Conservation (phyloP, 108 stramenopile species). For the Mediolabrus comicus region DNA sequence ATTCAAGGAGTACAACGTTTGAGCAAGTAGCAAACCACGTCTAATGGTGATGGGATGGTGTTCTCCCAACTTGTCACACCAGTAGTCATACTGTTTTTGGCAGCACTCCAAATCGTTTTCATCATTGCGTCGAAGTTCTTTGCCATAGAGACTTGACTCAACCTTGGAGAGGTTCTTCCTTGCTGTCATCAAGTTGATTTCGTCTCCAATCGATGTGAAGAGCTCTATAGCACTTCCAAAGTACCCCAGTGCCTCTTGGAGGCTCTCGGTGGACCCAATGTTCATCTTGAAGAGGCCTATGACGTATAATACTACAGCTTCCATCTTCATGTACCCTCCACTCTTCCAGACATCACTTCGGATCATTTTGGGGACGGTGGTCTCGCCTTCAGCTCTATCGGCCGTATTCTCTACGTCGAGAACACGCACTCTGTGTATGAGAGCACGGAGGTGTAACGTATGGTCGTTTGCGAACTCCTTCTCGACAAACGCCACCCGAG, state of each 20-base stretch:
- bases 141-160: not conserved
- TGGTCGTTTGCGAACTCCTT: not conserved
- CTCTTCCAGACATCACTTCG: too few species aligned
- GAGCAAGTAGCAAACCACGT: not conserved
- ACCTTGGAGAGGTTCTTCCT: not conserved
- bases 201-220: not conserved
- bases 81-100: not conserved
- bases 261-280: not conserved
- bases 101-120: not conserved
- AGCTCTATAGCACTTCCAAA: not conserved
- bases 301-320: not conserved
- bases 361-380: not conserved
- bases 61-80: not conserved
- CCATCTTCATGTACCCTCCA: not conserved
- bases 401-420: not conserved
- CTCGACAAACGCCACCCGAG: not conserved
- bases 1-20: not conserved
- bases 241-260: not conserved
- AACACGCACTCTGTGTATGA: not conserved
- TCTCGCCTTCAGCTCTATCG: not conserved
- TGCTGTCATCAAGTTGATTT: not conserved
- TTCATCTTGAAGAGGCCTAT: not conserved
- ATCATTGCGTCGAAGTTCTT: not conserved
- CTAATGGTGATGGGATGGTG: not conserved
- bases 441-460: not conserved